Base-by-base conservation (phyloP, 148 eudicot species). In the Nepenthes gracilis region DNA sequence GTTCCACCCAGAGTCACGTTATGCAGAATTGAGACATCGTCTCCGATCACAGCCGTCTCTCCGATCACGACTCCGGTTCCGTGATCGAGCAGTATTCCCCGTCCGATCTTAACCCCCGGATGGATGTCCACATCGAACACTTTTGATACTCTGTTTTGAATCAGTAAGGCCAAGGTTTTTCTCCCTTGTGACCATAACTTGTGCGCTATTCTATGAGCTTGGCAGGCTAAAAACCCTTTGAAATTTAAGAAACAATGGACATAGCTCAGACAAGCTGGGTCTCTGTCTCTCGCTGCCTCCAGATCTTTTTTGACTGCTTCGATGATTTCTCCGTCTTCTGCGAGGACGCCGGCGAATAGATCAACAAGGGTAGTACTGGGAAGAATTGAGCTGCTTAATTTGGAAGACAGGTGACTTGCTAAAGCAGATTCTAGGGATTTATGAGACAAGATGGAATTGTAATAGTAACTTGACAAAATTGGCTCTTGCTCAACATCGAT, bases 31-130 rank as follows among this genome's bases (percentile, higher is more conserved):
- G n/a, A n/a, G n/a, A n/a, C n/a, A n/a, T n/a, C n/a, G n/a, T n/a
- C n/a, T n/a, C n/a, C n/a, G n/a, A n/a, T n/a, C n/a, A n/a, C n/a
- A n/a, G n/a, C n/a, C n/a, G n/a, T n/a, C 55, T 78, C 83, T 48
- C 86, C 86, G 1, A 81, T 64, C 47, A 81, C 86, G 3, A 78
- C 43, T 33, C 86, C 86, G 1, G 86, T 81, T 7, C 74, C 86
- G 9, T 81, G 86, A 70, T 81, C 86, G 4, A 81, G 45, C 35
- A 81, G 9, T 12, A 78, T 50, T 36, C 86, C 86, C 0, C 60
- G 49, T 50, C 86, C 86, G 3, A 81, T 59, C 63, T 15, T 66
- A 0, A 80, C 86, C 8, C 70, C 78, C 0, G 86, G 83, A 60
- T 81, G 80, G 40, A 81, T 81, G 15, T 81, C 86, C 55, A 81